Percentiles rank a stretch among this genome's conserved stretches.
Evolutionary conservation across 2,329 filamentous ascomycete genomes (phyloP).

Genomic region (Nemania sp.): DNA sequence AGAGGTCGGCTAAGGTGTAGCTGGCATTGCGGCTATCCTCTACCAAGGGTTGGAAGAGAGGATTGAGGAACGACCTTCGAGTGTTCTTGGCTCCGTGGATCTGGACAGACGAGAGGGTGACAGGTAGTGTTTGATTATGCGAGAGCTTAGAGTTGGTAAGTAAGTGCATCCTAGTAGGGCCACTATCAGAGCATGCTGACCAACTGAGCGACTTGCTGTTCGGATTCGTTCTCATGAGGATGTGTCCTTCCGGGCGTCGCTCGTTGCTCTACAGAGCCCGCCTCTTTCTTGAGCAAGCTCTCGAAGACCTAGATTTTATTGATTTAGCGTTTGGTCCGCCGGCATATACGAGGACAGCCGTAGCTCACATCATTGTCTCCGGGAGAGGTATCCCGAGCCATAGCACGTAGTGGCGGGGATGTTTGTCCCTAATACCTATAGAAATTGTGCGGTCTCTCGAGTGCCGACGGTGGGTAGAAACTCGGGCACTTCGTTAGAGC

Average conservation of each 20-base stretch:
- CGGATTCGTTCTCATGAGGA: conserved; percentile 62
- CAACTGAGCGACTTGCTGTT: conserved; percentile 73
- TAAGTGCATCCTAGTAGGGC: conserved; percentile 24
- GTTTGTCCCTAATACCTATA: conserved; percentile 9
- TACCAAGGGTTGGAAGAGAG: conserved; percentile 82
- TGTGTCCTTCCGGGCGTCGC: conserved; percentile 43
- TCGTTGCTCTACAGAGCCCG: conserved; percentile 47
- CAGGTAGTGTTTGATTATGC: conserved; percentile 86
- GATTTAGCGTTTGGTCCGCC: conserved; percentile 5
- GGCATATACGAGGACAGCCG: neutral
- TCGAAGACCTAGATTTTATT: conserved; percentile 47
- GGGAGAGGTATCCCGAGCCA: conserved; percentile 42
- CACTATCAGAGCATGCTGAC: conserved; percentile 57
- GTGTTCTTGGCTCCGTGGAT: conserved; percentile 87
- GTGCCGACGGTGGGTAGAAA: neutral
- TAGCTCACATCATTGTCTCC: conserved; percentile 47
- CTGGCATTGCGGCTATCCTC: conserved; percentile 72
- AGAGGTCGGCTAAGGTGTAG: conserved; percentile 83
- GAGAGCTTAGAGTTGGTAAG: conserved; percentile 68
- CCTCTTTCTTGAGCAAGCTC: conserved; percentile 48
- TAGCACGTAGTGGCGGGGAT: conserved; percentile 33
- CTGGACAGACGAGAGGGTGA: conserved; percentile 86
- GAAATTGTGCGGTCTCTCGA: neutral
- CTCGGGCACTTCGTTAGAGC: neutral
- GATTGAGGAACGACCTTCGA: conserved; percentile 84